Conservation (phyloP, 129 eudicot species). For the Pulicaria dysenterica region DNA sequence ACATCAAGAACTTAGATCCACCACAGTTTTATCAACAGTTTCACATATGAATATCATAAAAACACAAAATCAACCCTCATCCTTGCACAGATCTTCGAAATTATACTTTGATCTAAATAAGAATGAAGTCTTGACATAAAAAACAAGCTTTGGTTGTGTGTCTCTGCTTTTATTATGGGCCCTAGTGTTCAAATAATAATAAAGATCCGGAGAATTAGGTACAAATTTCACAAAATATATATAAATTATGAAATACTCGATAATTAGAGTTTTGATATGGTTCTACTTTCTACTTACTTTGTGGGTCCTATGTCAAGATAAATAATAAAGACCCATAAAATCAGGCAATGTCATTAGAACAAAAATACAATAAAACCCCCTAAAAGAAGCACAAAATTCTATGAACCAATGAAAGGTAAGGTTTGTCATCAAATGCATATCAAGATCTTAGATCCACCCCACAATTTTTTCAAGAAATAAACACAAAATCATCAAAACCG, state of each 20-base stretch:
- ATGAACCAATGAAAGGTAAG: background rate
- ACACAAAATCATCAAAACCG: slow-evolving; percentile 4
- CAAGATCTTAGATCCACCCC: slow-evolving; percentile 15
- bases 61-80: slow-evolving; percentile 29
- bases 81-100: slow-evolving; percentile 29
- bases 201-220: slow-evolving; percentile 13
- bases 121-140: background rate
- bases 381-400: background rate
- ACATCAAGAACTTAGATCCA: slow-evolving; percentile 17
- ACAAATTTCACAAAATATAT: background rate
- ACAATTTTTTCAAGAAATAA: background rate
- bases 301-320: background rate
- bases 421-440: slow-evolving; percentile 4
- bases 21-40: slow-evolving; percentile 24
- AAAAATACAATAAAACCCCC: too few species aligned
- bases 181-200: background rate
- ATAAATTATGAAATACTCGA: too few species aligned
- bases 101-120: background rate
- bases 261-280: too few species aligned
- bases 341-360: background rate
- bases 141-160: background rate
- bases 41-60: slow-evolving; percentile 28
- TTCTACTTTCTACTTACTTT: too few species aligned
- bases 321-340: slow-evolving; percentile 11
- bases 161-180: background rate